Evolutionary conservation across 306 rosid species (phyloP).

Genomic region (Trifolium pratense): DNA sequence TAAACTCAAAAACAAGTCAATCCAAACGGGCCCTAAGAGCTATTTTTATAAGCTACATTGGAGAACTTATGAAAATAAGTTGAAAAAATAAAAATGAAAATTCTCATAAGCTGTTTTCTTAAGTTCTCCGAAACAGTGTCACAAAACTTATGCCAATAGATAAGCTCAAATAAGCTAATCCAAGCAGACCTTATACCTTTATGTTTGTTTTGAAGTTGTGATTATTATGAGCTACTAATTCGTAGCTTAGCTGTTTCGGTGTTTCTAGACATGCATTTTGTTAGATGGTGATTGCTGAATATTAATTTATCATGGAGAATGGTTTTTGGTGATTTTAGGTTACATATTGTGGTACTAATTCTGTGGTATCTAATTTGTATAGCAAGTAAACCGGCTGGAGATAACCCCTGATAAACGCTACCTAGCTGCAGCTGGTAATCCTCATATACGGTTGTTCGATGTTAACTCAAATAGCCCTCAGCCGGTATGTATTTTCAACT

Average conservation of each 20-base stretch:
- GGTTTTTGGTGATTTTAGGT: conserved; percentile 26
- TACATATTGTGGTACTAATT: conserved; percentile 37
- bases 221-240: not conserved
- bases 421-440: conserved; percentile 99
- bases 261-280: not conserved
- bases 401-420: conserved; percentile 93
- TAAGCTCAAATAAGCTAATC: too few relatives aligned
- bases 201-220: not conserved
- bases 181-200: not conserved
- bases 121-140: too few relatives aligned
- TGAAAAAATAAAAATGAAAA: too few relatives aligned
- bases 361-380: conserved; percentile 34
- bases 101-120: too few relatives aligned
- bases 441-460: conserved; percentile 94
- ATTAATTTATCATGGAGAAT: conserved; percentile 17
- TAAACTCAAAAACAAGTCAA: too few relatives aligned
- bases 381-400: conserved; percentile 98
- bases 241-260: conserved; percentile 14
- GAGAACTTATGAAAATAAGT: too few relatives aligned
- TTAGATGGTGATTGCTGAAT: not conserved
- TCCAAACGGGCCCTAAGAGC: too few relatives aligned
- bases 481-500: conserved; percentile 65
- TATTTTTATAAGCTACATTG: too few relatives aligned
- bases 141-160: too few relatives aligned
- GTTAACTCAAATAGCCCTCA: conserved; percentile 90